Conservation (phyloP, 2,329 filamentous ascomycete genomes). For the Colletotrichum chlorophyti region DNA sequence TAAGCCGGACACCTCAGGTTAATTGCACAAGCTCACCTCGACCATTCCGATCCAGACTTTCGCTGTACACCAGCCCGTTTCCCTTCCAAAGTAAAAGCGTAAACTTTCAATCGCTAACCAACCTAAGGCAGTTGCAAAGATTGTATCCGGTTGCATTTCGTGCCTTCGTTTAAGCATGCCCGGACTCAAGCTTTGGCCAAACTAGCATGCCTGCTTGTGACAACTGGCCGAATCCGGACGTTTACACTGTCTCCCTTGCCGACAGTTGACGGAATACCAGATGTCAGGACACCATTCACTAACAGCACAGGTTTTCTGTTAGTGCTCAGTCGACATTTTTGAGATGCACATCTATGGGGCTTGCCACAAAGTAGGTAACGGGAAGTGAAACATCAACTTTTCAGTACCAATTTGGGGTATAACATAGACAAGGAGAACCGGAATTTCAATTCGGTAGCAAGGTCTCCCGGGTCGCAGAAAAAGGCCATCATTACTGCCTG, state of each 20-base stretch:
- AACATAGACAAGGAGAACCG: conserved; percentile 1
- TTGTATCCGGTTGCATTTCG: background rate
- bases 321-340: too few species aligned
- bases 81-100: too few species aligned
- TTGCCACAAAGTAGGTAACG: too few species aligned
- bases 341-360: too few species aligned
- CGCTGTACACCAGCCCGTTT: too few species aligned
- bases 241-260: background rate
- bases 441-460: too few species aligned
- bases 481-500: background rate
- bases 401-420: conserved; percentile 27
- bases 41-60: background rate
- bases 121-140: too few species aligned
- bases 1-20: background rate
- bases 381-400: background rate
- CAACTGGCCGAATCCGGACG: conserved; percentile 19
- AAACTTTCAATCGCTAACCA: too few species aligned
- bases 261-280: background rate
- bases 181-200: conserved; percentile 11
- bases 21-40: background rate
- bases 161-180: conserved; percentile 1
- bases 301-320: background rate
- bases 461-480: too few species aligned
- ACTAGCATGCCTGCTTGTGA: conserved; percentile 7
- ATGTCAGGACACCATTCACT: background rate